These are phyloP conservation scores for Chaetomium olivaceum DNA, from an alignment of 2,329 filamentous ascomycete genomes.

Conservation along the genomic window DNA sequence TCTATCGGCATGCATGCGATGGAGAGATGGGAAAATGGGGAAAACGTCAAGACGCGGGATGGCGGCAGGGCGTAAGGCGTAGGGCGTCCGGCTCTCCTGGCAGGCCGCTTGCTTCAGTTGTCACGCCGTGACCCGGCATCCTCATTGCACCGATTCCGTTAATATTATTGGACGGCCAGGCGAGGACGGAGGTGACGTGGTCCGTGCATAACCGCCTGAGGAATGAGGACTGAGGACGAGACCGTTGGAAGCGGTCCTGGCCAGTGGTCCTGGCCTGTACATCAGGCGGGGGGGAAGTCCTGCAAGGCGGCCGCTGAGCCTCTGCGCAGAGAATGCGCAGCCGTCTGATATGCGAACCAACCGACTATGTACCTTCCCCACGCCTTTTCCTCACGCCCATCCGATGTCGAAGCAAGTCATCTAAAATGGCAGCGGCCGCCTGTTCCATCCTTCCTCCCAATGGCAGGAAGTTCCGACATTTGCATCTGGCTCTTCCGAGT, in stretches of 20 bases:
- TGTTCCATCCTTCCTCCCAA: neutral
- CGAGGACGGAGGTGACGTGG: constrained; percentile 12
- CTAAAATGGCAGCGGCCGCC: constrained; percentile 24
- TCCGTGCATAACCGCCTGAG: constrained; percentile 13
- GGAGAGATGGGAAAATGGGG: neutral
- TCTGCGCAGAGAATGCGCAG: constrained; percentile 31
- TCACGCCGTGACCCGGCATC: constrained; percentile 3
- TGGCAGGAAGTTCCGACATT: neutral
- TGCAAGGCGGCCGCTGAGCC: constrained; percentile 25
- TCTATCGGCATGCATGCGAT: neutral
- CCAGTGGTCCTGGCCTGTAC: constrained; percentile 6
- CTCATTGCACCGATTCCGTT: neutral
- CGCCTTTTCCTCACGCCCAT: neutral
- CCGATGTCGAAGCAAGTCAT: neutral
- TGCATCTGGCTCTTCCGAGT: neutral
- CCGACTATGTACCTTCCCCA: constrained; percentile 3
- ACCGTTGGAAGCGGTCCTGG: constrained; percentile 24
- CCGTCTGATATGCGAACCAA: constrained; percentile 9
- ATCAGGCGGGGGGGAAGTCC: constrained; percentile 1
- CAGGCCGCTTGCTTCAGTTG: constrained; percentile 6
- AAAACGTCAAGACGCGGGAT: neutral
- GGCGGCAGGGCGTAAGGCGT: constrained; percentile 4
- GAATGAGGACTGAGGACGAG: constrained; percentile 14
- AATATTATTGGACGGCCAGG: constrained; percentile 14
- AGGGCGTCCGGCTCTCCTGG: neutral